Percentiles rank a stretch among this genome's conserved stretches.
Evolutionary conservation across 805 yeast genomes (phyloP).

Genomic region (Starmerella apis): DNA sequence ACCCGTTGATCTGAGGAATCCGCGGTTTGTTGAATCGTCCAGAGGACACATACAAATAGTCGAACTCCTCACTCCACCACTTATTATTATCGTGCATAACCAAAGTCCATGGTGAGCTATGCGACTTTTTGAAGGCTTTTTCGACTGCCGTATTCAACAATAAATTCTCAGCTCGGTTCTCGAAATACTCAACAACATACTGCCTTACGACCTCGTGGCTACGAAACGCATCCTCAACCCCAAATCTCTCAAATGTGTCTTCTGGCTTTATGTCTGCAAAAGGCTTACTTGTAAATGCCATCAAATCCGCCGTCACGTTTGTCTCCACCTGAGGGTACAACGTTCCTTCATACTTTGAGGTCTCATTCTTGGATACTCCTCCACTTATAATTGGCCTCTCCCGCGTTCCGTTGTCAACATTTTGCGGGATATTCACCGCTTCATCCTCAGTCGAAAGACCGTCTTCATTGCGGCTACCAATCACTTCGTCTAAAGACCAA

Average conservation of each 20-base stretch:
- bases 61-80: constrained; percentile 19
- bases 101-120: constrained; percentile 13
- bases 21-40: constrained; percentile 29
- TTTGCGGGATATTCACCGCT: constrained; percentile 2
- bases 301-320: constrained; percentile 18
- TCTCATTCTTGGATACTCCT: neutral
- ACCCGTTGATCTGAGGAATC: constrained; percentile 28
- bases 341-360: constrained; percentile 3
- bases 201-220: constrained; percentile 16
- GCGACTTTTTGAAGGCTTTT: constrained; percentile 13
- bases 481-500: constrained; percentile 20
- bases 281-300: constrained; percentile 17
- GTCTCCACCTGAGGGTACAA: constrained; percentile 21
- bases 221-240: constrained; percentile 18
- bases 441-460: constrained; percentile 7
- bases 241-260: constrained; percentile 13
- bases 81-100: neutral
- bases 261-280: constrained; percentile 11
- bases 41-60: constrained; percentile 25
- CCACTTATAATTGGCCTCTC: constrained; percentile 2
- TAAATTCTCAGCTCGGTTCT: constrained; percentile 9
- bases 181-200: constrained; percentile 12
- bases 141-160: constrained; percentile 14
- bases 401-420: constrained; percentile 2
- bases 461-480: constrained; percentile 6